Conservation (phyloP, 371 early-diverging fungal genomes). For the Funneliformis caledonium region DNA sequence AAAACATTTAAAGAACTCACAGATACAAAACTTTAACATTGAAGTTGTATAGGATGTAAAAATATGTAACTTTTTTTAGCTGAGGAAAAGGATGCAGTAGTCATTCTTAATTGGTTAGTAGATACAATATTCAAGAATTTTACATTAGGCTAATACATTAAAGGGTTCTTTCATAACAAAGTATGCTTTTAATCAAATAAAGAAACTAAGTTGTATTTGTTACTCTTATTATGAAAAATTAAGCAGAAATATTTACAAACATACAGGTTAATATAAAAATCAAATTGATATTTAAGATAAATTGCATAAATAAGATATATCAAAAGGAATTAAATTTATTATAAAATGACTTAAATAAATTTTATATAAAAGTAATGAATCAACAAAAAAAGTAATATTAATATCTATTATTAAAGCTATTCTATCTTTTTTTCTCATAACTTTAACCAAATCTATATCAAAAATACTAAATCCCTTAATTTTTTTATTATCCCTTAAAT, state of each 20-base stretch:
- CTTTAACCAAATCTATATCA: neutral
- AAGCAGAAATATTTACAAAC: neutral
- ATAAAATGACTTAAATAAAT: too few relatives aligned
- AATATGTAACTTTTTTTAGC: slow-evolving; percentile 10
- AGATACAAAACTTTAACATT: neutral
- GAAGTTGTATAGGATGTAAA: neutral
- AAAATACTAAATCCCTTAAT: too few relatives aligned
- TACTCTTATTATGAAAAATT: neutral
- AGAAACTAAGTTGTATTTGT: too few relatives aligned
- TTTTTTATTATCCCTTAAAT: too few relatives aligned
- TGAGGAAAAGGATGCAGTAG: neutral
- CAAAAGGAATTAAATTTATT: neutral
- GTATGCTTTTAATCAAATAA: too few relatives aligned
- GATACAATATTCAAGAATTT: neutral
- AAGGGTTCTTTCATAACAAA: too few relatives aligned
- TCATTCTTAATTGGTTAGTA: neutral
- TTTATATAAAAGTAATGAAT: neutral
- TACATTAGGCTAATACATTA: neutral
- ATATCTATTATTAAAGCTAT: neutral
- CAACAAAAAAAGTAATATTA: neutral
- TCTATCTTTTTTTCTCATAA: neutral
- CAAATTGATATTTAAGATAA: neutral
- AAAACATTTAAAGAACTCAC: too few relatives aligned
- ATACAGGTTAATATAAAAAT: too few relatives aligned
- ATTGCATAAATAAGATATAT: neutral